Evolutionary conservation across 176 grass and related monocot genomes (phyloP), one percentile per base, ranked within the genome.

Genomic region (Calamus simplicifolius): DNA sequence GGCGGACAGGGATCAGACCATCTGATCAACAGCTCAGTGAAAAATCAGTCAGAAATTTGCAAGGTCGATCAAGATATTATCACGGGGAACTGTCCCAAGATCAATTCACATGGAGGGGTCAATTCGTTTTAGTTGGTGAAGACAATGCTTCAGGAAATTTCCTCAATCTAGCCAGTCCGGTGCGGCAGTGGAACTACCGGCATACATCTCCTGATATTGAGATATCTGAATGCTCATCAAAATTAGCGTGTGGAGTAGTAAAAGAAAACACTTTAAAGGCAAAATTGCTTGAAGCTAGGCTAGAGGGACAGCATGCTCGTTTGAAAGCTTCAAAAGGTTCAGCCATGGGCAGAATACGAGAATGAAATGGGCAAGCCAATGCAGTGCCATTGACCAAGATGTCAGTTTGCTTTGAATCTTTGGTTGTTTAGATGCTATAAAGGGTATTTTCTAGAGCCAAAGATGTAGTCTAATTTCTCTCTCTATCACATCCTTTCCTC

Each of bases 201-300:
- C 29, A 23, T 3, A 15, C 66, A 23, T 59, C 57, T 27, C 54
- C 69, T 17, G 61, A 70, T 53, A 10, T 66, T 13, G 77, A 68
- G 54, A 75, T 75, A 18, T 78, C 55, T 56, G 78, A 82, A 83
- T 43, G 64, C 73, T 82, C 76, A 48, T 66, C 81, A 7, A 62
- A 63, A 56, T 55, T 73, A 23, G 21, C 65, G 19, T 50, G 28
- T 18, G 70, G 59, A 17, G 25, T 74, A 17, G 25, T 74, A 25
- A 81, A 72, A 29, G 75, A 70, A 8, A 85, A 83, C 50, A 98
- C 85, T 16, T 70, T 98, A 48, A 98, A 93, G 57, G 76, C 71
- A 43, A 98, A 91, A 73, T 67, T 98, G 30, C 79, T 98, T 53
- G 81, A 98, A 78, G 94, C 94, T 64, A 93, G 94, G 67, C 53